Evolutionary conservation across 73 alveolate genomes (phyloP).

Genomic region (Tetrahymena thermophila): DNA sequence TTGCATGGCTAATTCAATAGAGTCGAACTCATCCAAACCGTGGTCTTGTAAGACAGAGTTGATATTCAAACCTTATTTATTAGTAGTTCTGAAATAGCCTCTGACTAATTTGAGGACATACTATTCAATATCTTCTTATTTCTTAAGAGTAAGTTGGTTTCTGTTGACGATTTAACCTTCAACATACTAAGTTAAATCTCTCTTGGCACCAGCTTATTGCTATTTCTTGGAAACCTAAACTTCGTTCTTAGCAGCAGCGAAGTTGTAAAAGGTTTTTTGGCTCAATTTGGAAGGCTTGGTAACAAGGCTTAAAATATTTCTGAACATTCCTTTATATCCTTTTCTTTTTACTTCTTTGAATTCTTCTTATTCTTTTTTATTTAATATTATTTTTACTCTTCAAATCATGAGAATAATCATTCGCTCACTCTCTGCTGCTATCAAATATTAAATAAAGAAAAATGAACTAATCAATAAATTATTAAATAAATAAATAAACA

Average conservation of each 20-base stretch:
- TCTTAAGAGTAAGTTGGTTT: slow-evolving; percentile 48
- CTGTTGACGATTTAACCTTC: slow-evolving; percentile 36
- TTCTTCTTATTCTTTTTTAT: background rate
- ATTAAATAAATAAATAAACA: background rate
- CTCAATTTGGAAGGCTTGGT: background rate
- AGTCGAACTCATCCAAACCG: slow-evolving; percentile 71
- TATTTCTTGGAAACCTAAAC: background rate
- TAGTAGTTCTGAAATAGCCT: slow-evolving; percentile 73
- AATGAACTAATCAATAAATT: background rate
- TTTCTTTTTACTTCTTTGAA: background rate
- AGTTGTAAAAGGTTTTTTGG: background rate
- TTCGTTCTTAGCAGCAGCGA: background rate
- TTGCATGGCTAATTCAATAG: slow-evolving; percentile 67
- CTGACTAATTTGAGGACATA: slow-evolving; percentile 53
- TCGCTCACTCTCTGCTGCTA: background rate
- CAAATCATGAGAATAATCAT: background rate
- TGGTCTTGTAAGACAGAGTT: slow-evolving; percentile 59
- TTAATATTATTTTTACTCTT: background rate
- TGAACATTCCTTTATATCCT: slow-evolving; percentile 1
- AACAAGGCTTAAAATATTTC: background rate
- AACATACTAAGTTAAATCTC: background rate
- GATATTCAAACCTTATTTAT: slow-evolving; percentile 47
- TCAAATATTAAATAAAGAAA: background rate
- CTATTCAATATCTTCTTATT: slow-evolving; percentile 57
- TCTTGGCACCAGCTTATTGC: background rate